phyloP scores from a whole-genome alignment of 352 stramenopile genomes.

The Phytophthora constricta region DNA sequence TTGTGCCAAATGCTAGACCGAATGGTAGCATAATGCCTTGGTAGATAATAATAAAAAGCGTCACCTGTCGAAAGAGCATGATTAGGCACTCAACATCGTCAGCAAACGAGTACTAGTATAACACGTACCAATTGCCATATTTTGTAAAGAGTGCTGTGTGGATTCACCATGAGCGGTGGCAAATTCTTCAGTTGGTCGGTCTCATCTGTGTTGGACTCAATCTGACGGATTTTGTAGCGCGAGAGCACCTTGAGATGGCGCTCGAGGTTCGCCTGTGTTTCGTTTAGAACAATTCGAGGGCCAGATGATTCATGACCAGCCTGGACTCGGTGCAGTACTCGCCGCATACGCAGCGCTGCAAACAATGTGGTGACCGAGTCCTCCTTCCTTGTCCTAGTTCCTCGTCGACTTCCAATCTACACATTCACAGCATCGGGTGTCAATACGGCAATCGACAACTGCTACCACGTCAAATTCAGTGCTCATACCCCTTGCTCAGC shows the following conservation, averaged over 20 bases:
- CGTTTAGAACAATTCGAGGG: slow-evolving; percentile 34
- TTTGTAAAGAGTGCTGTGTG: slow-evolving; percentile 72
- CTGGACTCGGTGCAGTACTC: slow-evolving; percentile 51
- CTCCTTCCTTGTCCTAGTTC: slow-evolving; percentile 19
- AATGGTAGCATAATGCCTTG: slow-evolving; percentile 81
- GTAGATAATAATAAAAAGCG: slow-evolving; percentile 78
- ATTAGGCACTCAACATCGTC: background rate
- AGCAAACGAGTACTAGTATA: background rate
- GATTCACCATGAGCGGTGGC: slow-evolving; percentile 67
- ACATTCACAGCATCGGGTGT: too few species aligned
- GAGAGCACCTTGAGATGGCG: slow-evolving; percentile 79
- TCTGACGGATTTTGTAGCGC: slow-evolving; percentile 76
- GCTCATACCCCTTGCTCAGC: slow-evolving; percentile 40
- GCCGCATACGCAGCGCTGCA: slow-evolving; percentile 60
- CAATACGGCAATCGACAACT: too few species aligned
- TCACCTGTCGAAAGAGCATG: slow-evolving; percentile 40
- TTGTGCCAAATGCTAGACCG: slow-evolving; percentile 62
- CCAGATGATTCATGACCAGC: slow-evolving; percentile 18
- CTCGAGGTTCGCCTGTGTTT: slow-evolving; percentile 60
- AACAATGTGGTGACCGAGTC: slow-evolving; percentile 64
- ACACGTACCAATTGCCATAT: slow-evolving; percentile 76
- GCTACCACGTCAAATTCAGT: too few species aligned
- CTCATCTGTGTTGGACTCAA: slow-evolving; percentile 52
- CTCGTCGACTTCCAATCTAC: background rate
- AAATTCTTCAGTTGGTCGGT: slow-evolving; percentile 45